phyloP scores from a whole-genome alignment of 352 stramenopile genomes.

The Aphanomyces stellatus region DNA sequence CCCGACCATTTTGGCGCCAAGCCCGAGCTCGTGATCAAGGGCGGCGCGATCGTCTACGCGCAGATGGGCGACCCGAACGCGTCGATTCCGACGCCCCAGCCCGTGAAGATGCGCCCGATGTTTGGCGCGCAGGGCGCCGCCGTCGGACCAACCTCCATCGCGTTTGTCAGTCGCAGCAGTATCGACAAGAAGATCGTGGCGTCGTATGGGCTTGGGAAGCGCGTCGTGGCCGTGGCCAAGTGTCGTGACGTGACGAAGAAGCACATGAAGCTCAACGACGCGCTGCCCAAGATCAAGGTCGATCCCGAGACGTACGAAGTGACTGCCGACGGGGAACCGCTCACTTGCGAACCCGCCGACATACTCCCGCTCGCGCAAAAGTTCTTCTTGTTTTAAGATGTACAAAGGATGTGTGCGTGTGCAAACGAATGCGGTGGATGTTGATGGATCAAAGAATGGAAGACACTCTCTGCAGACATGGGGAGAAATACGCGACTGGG shows the following conservation, averaged over 20 bases:
- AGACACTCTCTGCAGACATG: too few species aligned
- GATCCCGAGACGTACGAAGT: slow-evolving; percentile 96
- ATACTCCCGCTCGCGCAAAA: slow-evolving; percentile 86
- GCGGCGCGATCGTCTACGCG: slow-evolving; percentile 87
- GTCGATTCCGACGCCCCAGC: slow-evolving; percentile 94
- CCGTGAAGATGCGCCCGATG: slow-evolving; percentile 94
- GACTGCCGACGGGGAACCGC: slow-evolving; percentile 76
- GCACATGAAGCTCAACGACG: slow-evolving; percentile 96
- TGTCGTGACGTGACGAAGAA: slow-evolving; percentile 88
- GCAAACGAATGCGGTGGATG: too few species aligned
- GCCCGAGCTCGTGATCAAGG: slow-evolving; percentile 96
- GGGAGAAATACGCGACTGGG: too few species aligned
- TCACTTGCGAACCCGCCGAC: slow-evolving; percentile 79
- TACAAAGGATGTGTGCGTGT: neutral
- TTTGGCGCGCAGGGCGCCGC: slow-evolving; percentile 76
- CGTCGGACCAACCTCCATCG: slow-evolving; percentile 60
- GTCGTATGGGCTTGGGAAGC: slow-evolving; percentile 82
- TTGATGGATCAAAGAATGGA: too few species aligned
- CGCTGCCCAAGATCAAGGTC: slow-evolving; percentile 89
- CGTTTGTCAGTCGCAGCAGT: slow-evolving; percentile 85
- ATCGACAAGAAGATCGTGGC: slow-evolving; percentile 56
- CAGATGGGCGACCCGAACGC: slow-evolving; percentile 98
- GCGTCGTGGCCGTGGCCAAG: slow-evolving; percentile 67
- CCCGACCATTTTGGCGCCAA: slow-evolving; percentile 93
- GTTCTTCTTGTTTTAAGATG: slow-evolving; percentile 90